Evolutionary conservation across 805 yeast genomes (phyloP).

Genomic region (Ogataea saltuana): DNA sequence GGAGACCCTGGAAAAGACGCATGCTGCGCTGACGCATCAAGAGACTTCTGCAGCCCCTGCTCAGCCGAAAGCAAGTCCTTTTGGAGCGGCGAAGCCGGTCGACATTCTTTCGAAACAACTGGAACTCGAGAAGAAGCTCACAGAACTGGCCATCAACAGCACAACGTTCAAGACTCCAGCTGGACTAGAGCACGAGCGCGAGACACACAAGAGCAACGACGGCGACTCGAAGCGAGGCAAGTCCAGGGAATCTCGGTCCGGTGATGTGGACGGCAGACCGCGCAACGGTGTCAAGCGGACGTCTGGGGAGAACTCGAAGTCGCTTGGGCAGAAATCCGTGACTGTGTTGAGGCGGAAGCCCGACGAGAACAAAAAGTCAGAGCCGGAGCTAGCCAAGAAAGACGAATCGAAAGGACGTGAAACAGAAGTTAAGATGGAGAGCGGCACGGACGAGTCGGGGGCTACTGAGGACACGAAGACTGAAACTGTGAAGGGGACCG

Average conservation of each 20-base stretch:
- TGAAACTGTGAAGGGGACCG: not conserved
- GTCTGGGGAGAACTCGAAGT: not conserved
- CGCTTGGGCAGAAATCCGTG: not conserved
- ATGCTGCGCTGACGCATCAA: conserved; percentile 8
- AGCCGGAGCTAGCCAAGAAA: conserved; percentile 6
- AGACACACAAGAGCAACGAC: conserved; percentile 9
- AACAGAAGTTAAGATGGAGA: conserved; percentile 1
- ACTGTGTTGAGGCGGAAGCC: conserved; percentile 6
- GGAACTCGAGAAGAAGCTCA: conserved; percentile 57
- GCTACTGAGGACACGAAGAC: conserved; percentile 1
- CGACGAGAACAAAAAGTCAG: not conserved
- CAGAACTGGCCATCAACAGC: conserved; percentile 44
- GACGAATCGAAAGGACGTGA: not conserved
- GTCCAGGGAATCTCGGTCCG: not conserved
- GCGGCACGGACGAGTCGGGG: too few relatives aligned
- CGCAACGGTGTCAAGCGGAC: too few relatives aligned
- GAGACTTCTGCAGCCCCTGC: too few relatives aligned
- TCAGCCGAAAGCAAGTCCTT: conserved; percentile 58
- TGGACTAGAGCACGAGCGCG: conserved; percentile 23
- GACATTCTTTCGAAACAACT: conserved; percentile 66
- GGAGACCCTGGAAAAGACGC: conserved; percentile 23
- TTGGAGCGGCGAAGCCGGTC: conserved; percentile 85
- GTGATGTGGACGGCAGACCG: too few relatives aligned
- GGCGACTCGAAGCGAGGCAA: conserved; percentile 1
- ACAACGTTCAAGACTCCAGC: conserved; percentile 40